A percentile compares a stretch with the other conserved stretches of the same genome.
Evolutionary conservation across 139 green algal genomes (phyloP).

Genomic region (Ettlia oleoabundans): DNA sequence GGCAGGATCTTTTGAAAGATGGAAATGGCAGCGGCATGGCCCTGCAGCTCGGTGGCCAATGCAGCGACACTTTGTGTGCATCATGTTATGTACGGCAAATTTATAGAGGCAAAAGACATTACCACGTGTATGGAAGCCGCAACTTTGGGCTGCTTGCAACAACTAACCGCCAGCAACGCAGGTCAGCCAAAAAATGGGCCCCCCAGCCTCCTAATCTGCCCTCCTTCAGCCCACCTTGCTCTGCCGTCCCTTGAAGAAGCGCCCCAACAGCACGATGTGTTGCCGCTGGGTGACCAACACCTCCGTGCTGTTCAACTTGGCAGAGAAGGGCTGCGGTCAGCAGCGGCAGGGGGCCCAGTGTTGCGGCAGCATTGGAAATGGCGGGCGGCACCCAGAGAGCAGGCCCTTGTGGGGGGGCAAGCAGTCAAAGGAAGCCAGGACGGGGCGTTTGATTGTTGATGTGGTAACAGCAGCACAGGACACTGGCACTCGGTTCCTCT

Average conservation of each 20-base stretch:
- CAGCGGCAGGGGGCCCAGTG: not conserved
- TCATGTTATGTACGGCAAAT: too few relatives aligned
- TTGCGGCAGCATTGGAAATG: not conserved
- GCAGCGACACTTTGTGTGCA: too few relatives aligned
- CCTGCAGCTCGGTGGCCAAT: not conserved
- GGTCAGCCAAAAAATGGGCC: not conserved
- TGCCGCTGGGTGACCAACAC: not conserved
- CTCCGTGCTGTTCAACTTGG: not conserved
- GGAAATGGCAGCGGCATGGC: slow-evolving; percentile 15
- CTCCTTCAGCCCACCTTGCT: slow-evolving; percentile 26
- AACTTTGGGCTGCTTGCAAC: too few relatives aligned
- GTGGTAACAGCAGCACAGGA: too few relatives aligned
- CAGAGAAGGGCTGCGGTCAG: slow-evolving; percentile 19
- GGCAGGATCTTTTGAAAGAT: slow-evolving; percentile 31
- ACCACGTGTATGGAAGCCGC: too few relatives aligned
- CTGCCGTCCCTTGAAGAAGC: slow-evolving; percentile 37
- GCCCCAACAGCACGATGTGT: slow-evolving; percentile 35
- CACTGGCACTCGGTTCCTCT: too few relatives aligned
- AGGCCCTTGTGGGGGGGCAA: too few relatives aligned
- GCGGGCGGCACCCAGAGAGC: too few relatives aligned
- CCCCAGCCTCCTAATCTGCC: not conserved
- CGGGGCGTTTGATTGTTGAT: too few relatives aligned
- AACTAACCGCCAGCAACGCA: not conserved
- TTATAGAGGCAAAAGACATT: too few relatives aligned
- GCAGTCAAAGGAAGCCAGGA: too few relatives aligned